Percentiles rank a stretch among this genome's conserved stretches.
These are phyloP conservation scores for Malus hybrid DNA, from an alignment of 331 rosid genomes.

Conservation along the genomic window DNA sequence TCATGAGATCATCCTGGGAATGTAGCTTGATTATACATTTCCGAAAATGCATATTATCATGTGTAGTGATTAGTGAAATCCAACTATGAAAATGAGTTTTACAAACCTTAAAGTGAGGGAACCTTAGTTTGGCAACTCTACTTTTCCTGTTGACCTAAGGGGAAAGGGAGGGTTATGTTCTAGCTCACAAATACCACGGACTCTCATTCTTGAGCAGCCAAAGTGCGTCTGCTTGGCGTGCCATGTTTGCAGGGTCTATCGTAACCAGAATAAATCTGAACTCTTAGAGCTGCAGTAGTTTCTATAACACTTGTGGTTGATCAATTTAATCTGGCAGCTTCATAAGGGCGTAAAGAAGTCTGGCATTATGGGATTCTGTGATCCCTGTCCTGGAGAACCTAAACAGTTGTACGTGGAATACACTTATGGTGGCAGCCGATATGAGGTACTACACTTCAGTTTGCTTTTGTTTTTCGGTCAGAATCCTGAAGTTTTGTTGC, in stretches of 20 bases:
- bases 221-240: neutral
- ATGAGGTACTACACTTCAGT: slow-evolving; percentile 41
- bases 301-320: neutral
- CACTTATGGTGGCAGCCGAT: slow-evolving; percentile 41
- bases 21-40: neutral
- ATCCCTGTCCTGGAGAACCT: slow-evolving; percentile 84
- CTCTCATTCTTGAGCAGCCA: neutral
- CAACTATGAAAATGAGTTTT: neutral
- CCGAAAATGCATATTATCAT: neutral
- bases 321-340: slow-evolving; percentile 51
- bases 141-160: neutral
- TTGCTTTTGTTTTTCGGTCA: neutral
- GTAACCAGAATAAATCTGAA: neutral
- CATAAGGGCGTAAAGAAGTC: slow-evolving; percentile 90
- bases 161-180: neutral
- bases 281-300: neutral
- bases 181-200: neutral
- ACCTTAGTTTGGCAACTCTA: neutral
- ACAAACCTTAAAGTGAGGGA: neutral
- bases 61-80: neutral
- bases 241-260: neutral
- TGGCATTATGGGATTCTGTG: slow-evolving; percentile 96
- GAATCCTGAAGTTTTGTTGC: neutral
- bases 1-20: neutral
- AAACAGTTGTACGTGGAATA: slow-evolving; percentile 73